Evolutionary conservation across 139 green algal species (phyloP), one percentile per base, ranked within the genome.

Genomic region (Volvox reticuliferus): DNA sequence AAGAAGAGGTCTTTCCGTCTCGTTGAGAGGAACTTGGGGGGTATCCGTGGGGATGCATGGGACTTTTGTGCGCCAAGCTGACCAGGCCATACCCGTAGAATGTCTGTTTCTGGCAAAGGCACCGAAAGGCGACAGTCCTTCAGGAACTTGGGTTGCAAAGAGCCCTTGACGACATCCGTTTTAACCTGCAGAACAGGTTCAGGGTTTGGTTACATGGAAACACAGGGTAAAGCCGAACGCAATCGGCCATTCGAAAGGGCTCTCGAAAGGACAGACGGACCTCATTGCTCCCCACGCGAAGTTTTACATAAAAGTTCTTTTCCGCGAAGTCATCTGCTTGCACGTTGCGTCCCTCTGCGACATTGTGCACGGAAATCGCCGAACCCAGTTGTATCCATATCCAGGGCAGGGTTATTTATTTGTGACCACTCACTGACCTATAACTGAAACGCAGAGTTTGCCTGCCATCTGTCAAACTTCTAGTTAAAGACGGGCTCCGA

Each of bases 271-370:
- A 55, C 44, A 55, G 44, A 71, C 79, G 19, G 0, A 94, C 92
- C 92, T 92, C 82, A n/a, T 78, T 88, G 26, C 30, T 65, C 14
- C 92, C 92, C 1, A 94, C 73, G 0, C 85, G 68, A 20, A 94
- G 69, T 55, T 89, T 91, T 16, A 94, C 92, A 32, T 94, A 94
- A n/a, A 94, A 94, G 69, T 89, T 94, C 12, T 88, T 88, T 14
- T 91, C 92, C 0, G 88, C 81, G 20, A 63, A 86, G 2, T 91
- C 91, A 62, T 94, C 92, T 0, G 92, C 88, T 63, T 90, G 77
- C 12, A 94, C 83, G 28, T 92, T 92, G 5, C 85, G 89, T 0
- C 88, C 92, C 85, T 94, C 92, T 94, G 88, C 88, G 67, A 22
- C 67, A 22, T 35, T 63, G n/a, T 55, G 1, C 75, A 81, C 30